Evolutionary conservation across 2,329 filamentous ascomycete species (phyloP).

Genomic region (Colletotrichum limetticola): DNA sequence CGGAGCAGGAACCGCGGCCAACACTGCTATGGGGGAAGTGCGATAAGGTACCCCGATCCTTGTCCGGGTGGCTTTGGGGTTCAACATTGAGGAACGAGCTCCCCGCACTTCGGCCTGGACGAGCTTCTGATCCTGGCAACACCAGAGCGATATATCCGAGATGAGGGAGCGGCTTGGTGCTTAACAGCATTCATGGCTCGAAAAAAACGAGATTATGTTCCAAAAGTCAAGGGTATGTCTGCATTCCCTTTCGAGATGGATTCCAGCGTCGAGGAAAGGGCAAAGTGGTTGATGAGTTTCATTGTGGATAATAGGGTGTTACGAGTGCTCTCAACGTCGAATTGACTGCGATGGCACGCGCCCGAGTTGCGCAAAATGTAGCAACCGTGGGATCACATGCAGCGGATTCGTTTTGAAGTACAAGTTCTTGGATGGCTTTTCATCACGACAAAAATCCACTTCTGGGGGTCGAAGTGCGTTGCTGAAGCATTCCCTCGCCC

Average conservation of each 20-base stretch:
- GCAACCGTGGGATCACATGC: constrained; percentile 43
- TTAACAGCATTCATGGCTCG: constrained; percentile 18
- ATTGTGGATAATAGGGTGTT: constrained; percentile 42
- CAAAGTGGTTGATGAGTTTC: too few relatives aligned
- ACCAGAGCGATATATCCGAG: neutral
- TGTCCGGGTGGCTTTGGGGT: neutral
- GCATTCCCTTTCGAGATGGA: too few relatives aligned
- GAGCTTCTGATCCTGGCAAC: neutral
- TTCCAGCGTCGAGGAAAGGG: too few relatives aligned
- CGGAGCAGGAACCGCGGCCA: too few relatives aligned
- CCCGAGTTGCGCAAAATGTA: constrained; percentile 46
- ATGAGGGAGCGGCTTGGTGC: neutral
- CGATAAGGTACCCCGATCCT: neutral
- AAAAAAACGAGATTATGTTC: constrained; percentile 36
- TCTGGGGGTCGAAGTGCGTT: neutral
- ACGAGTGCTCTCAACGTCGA: constrained; percentile 48
- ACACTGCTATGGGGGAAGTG: neutral
- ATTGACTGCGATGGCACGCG: constrained; percentile 47
- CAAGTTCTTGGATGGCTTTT: constrained; percentile 40
- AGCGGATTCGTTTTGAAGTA: constrained; percentile 43
- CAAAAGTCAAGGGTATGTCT: constrained; percentile 39
- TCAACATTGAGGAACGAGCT: neutral
- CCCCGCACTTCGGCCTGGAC: neutral
- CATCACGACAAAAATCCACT: neutral
- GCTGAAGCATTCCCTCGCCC: constrained; percentile 22